Percentiles rank a stretch among this genome's conserved stretches.
These are phyloP conservation scores for Trichophyton equinum DNA, from an alignment of 2,329 filamentous ascomycete genomes.

Conservation along the genomic window DNA sequence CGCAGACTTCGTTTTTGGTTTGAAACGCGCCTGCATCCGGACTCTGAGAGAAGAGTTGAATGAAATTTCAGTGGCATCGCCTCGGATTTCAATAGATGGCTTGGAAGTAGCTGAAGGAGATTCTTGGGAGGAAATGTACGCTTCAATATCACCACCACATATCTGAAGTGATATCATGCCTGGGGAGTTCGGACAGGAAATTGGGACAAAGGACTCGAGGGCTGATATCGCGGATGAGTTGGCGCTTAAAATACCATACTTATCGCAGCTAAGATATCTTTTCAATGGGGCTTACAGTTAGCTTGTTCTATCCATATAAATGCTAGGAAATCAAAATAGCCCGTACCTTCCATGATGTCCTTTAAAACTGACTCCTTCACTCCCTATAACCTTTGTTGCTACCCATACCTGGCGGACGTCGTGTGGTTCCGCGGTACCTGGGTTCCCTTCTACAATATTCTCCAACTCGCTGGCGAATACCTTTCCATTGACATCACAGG, in stretches of 20 bases:
- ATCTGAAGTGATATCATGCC: conserved; percentile 67
- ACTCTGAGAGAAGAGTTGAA: conserved; percentile 65
- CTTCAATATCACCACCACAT: conserved; percentile 44
- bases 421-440: conserved; percentile 80
- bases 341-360: conserved; percentile 69
- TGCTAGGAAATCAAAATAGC: not conserved
- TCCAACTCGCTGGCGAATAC: conserved; percentile 73
- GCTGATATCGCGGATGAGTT: conserved; percentile 69
- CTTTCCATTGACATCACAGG: conserved; percentile 74
- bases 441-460: conserved; percentile 75
- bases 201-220: conserved; percentile 67
- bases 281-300: not conserved
- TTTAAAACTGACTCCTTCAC: conserved; percentile 73
- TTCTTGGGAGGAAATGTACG: conserved; percentile 53
- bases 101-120: conserved; percentile 33
- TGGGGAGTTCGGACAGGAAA: conserved; percentile 49
- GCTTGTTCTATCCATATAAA: not conserved
- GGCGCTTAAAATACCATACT: conserved; percentile 64
- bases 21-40: conserved; percentile 91
- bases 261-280: conserved; percentile 77
- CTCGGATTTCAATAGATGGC: conserved; percentile 53
- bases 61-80: conserved; percentile 55
- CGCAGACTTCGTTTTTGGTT: conserved; percentile 55
- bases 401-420: conserved; percentile 95
- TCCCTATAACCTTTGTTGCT: conserved; percentile 69